A percentile compares a stretch with the other conserved stretches of the same genome.
Evolutionary conservation across 1,284 basidiomycete species (phyloP).

Genomic region (Ceratobasidium sp.): DNA sequence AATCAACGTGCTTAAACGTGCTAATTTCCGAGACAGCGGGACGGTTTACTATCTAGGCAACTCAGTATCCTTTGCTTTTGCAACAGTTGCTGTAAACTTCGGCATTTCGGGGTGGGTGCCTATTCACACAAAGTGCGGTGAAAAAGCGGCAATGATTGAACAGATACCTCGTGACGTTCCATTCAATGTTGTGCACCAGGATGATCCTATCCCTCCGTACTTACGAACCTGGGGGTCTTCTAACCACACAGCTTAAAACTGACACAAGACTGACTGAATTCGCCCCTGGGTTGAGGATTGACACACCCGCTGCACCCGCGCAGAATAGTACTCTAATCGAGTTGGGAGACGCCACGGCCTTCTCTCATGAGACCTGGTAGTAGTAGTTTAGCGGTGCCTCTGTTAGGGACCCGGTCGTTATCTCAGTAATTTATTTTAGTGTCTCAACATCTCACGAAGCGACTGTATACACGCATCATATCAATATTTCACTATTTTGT

Average conservation of each 20-base stretch:
- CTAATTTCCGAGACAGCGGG: background rate
- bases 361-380: background rate
- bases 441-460: no score
- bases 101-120: background rate
- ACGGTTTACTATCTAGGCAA: background rate
- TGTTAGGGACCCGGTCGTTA: no score
- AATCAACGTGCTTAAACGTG: background rate
- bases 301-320: background rate
- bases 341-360: background rate
- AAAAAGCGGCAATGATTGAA: background rate
- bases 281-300: background rate
- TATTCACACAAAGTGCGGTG: background rate
- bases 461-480: no score
- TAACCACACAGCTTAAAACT: background rate
- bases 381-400: background rate
- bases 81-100: background rate
- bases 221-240: background rate
- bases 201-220: background rate
- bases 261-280: background rate
- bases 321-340: background rate
- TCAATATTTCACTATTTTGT: no score
- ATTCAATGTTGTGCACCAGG: background rate
- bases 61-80: background rate
- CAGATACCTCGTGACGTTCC: background rate
- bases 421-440: no score